A percentile compares a stretch with the other conserved stretches of the same genome.
phyloP scores from a whole-genome alignment of 257 asterid genomes.

The Solanum sejunctum region DNA sequence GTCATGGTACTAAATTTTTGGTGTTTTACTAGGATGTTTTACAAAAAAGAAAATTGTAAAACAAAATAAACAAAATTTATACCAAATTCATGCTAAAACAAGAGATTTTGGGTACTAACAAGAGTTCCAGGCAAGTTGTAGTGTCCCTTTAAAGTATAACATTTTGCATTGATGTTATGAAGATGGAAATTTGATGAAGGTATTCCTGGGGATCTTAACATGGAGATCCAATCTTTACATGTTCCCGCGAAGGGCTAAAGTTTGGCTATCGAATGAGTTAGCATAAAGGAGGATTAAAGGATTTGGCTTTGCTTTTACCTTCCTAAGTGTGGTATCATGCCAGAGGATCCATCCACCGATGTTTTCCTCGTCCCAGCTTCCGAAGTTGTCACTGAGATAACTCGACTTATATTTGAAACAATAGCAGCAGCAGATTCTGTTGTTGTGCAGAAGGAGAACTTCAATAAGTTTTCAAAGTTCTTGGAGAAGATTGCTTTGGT shows the following conservation, averaged over 20 bases:
- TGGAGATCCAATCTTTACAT: neutral
- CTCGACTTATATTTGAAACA: constrained; percentile 10
- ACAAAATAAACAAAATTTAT: neutral
- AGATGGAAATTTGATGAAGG: neutral
- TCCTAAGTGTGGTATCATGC: neutral
- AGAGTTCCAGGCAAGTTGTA: too few relatives aligned
- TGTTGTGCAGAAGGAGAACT: constrained; percentile 19
- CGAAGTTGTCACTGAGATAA: constrained; percentile 3
- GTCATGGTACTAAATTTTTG: neutral
- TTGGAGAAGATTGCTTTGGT: constrained; percentile 12
- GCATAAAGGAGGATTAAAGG: neutral
- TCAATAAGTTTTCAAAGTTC: constrained; percentile 13
- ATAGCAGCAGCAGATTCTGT: constrained; percentile 11
- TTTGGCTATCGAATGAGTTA: neutral
- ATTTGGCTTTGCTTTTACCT: neutral
- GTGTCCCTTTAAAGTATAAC: neutral
- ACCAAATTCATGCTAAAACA: neutral
- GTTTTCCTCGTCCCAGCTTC: neutral
- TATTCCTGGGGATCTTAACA: neutral
- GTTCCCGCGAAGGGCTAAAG: neutral
- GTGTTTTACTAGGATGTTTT: neutral
- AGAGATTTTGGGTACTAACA: neutral
- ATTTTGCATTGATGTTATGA: neutral
- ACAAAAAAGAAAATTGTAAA: neutral
- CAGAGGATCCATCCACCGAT: neutral